A percentile compares a stretch with the other conserved stretches of the same genome.
These are phyloP conservation scores for Suhomyces sp. DNA, from an alignment of 805 yeast species.

Conservation along the genomic window DNA sequence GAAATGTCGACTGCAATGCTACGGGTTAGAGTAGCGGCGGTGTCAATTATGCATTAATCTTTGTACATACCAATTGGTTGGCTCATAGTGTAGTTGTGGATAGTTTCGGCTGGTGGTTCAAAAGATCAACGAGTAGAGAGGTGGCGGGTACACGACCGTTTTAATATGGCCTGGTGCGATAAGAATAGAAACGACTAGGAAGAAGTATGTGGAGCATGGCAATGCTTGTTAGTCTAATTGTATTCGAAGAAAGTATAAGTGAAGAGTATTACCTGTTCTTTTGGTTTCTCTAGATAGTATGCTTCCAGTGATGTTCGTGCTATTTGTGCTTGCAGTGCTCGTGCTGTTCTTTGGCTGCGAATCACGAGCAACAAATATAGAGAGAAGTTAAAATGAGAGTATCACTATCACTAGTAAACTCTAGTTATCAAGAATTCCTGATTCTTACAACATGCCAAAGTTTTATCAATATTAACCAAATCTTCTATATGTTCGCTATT, in stretches of 20 bases:
- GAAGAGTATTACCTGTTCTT: no score
- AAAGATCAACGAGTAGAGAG: background rate
- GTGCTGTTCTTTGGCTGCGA: background rate
- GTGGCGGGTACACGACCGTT: background rate
- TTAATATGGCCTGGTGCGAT: background rate
- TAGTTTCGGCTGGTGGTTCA: conserved; percentile 10
- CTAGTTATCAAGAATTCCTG: no score
- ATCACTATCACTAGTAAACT: no score
- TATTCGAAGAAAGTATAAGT: no score
- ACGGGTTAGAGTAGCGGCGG: background rate
- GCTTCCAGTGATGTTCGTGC: background rate
- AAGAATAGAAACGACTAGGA: background rate
- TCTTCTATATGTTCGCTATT: background rate
- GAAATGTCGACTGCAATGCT: background rate
- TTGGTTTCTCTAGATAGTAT: background rate
- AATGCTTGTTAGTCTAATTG: no score
- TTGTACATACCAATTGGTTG: conserved; percentile 30
- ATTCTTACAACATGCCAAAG: no score
- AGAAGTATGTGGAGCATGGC: no score
- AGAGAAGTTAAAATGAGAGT: no score
- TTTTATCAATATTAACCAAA: no score
- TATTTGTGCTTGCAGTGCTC: background rate
- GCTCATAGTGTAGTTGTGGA: conserved; percentile 7
- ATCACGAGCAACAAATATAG: no score
- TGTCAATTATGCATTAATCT: background rate